These are phyloP conservation scores for Tylopilus rubrobrunneus DNA, from an alignment of 768 basidiomycete genomes.

Conservation along the genomic window DNA sequence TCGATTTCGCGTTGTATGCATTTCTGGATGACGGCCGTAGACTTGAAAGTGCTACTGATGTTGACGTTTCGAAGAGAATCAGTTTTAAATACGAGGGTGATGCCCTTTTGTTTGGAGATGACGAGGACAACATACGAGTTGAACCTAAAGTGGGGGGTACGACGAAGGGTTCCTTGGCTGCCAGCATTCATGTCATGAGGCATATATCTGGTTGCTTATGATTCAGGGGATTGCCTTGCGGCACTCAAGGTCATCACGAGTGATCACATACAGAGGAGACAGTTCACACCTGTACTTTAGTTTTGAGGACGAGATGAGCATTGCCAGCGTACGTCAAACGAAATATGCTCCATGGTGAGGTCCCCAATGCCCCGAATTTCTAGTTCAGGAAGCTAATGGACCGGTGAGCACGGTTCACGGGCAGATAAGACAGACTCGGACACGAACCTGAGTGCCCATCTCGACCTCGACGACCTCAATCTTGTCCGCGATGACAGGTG, in stretches of 20 bases:
- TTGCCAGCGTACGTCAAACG: conserved; percentile 93
- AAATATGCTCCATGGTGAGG: conserved; percentile 89
- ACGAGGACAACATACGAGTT: conserved; percentile 96
- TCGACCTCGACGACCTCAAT: conserved; percentile 99
- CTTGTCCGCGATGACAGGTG: conserved; percentile 93
- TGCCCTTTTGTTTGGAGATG: conserved; percentile 95
- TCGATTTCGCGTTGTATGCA: conserved; percentile 98
- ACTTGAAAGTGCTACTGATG: conserved; percentile 97
- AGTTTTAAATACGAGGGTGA: conserved; percentile 99
- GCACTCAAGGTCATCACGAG: conserved; percentile 5
- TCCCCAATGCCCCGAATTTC: conserved; percentile 98
- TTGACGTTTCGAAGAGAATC: conserved; percentile 97
- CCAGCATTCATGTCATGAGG: conserved; percentile 86
- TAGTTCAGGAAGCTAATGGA: conserved; percentile 85
- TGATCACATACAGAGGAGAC: background rate
- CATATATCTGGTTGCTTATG: conserved; percentile 90
- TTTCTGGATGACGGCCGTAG: conserved; percentile 95
- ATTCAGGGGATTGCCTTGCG: conserved; percentile 89
- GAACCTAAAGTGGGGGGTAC: conserved; percentile 93
- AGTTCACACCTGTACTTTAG: conserved; percentile 80
- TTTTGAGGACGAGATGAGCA: conserved; percentile 80
- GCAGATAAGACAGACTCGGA: background rate
- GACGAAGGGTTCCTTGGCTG: conserved; percentile 90
- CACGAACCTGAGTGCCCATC: conserved; percentile 90
- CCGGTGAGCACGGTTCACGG: background rate